Evolutionary conservation across 371 early-diverging fungal genomes (phyloP).

Genomic region (Mucor sp.): DNA sequence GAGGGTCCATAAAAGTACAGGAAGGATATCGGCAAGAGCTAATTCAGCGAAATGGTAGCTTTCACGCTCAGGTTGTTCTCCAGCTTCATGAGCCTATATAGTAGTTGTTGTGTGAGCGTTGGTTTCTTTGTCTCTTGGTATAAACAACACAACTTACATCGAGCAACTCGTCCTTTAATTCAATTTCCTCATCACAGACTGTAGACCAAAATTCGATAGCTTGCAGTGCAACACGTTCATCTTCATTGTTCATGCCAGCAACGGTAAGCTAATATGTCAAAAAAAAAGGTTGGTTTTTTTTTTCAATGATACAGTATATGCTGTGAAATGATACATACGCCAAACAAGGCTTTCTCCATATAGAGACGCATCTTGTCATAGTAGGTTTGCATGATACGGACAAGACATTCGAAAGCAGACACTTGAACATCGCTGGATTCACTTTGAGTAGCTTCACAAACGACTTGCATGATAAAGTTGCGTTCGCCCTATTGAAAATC

Average conservation of each 20-base stretch:
- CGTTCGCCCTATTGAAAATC: constrained; percentile 73
- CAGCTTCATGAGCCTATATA: constrained; percentile 63
- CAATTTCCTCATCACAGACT: constrained; percentile 93
- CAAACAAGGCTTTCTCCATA: constrained; percentile 93
- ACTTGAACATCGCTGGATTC: constrained; percentile 74
- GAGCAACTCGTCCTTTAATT: constrained; percentile 56
- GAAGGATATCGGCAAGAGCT: constrained; percentile 79
- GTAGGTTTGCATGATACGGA: constrained; percentile 93
- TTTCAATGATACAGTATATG: neutral
- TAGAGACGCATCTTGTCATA: constrained; percentile 94
- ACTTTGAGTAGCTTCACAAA: constrained; percentile 94
- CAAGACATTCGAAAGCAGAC: constrained; percentile 92
- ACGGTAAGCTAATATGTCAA: constrained; percentile 70
- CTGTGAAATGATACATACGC: constrained; percentile 51
- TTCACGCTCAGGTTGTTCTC: constrained; percentile 55
- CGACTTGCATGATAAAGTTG: constrained; percentile 97
- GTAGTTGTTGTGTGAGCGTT: neutral
- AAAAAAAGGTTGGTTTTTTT: neutral
- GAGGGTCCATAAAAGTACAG: constrained; percentile 84
- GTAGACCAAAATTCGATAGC: constrained; percentile 99
- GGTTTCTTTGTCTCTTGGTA: neutral
- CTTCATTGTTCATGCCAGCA: constrained; percentile 80
- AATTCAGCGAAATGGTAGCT: constrained; percentile 78
- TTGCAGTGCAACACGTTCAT: constrained; percentile 88
- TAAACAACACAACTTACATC: constrained; percentile 29